Evolutionary conservation across 2,329 filamentous ascomycete genomes (phyloP).

Genomic region (Colletotrichum paranaense): DNA sequence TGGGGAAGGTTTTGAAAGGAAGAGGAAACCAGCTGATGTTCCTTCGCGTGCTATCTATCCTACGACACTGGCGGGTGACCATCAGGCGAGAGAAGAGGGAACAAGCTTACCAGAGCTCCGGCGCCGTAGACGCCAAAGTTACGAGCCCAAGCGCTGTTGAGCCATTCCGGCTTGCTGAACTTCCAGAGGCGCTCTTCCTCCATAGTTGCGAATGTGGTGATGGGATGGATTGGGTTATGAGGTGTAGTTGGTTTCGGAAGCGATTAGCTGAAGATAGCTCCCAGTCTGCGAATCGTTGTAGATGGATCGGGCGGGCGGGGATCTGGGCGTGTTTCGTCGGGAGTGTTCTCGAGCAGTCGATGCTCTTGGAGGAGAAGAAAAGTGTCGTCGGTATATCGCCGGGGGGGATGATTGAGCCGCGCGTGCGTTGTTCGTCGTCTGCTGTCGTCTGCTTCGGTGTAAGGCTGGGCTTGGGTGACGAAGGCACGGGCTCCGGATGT

Average conservation of each 20-base stretch:
- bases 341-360: neutral
- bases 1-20: neutral
- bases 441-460: slow-evolving; percentile 1
- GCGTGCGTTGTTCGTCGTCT: slow-evolving; percentile 5
- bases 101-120: slow-evolving; percentile 68
- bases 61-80: neutral
- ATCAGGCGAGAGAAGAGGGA: neutral
- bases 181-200: slow-evolving; percentile 76
- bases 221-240: neutral
- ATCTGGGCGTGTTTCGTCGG: neutral
- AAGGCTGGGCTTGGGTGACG: slow-evolving; percentile 11
- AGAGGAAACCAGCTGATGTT: neutral
- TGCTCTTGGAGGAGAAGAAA: neutral
- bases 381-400: neutral
- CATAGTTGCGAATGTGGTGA: slow-evolving; percentile 51
- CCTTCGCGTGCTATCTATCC: neutral
- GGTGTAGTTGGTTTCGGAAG: neutral
- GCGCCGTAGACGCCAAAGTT: slow-evolving; percentile 72
- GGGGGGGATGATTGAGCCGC: neutral
- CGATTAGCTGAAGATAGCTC: neutral
- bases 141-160: slow-evolving; percentile 72
- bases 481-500: neutral
- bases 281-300: slow-evolving; percentile 20
- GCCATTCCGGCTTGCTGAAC: slow-evolving; percentile 74
- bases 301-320: slow-evolving; percentile 6